Evolutionary conservation across 1,284 basidiomycete genomes (phyloP).

Genomic region (Cutaneotrichosporon cavernicola): DNA sequence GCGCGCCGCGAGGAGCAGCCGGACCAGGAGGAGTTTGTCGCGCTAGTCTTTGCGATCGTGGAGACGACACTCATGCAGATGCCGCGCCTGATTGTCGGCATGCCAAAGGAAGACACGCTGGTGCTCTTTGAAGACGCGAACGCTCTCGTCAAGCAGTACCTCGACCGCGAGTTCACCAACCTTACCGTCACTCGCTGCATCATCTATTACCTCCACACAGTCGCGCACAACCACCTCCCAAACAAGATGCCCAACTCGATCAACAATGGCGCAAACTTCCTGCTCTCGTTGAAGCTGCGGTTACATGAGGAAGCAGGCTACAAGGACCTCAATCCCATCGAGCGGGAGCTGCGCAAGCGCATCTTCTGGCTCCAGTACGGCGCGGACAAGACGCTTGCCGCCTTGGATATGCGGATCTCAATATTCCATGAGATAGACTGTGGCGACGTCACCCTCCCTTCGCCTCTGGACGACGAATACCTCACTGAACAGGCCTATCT

Average conservation of each 20-base stretch:
- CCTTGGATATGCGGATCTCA: constrained; percentile 69
- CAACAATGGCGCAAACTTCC: constrained; percentile 20
- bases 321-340: constrained; percentile 60
- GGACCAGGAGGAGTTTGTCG: constrained; percentile 66
- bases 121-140: constrained; percentile 31
- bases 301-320: constrained; percentile 68
- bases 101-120: constrained; percentile 40
- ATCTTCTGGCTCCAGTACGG: constrained; percentile 83
- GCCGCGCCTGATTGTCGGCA: constrained; percentile 38
- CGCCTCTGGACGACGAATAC: constrained; percentile 49
- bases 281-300: constrained; percentile 57
- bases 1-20: constrained; percentile 75
- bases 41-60: constrained; percentile 78
- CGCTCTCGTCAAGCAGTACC: constrained; percentile 19
- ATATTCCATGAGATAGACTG: constrained; percentile 81
- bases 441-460: constrained; percentile 38
- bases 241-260: constrained; percentile 9
- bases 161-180: constrained; percentile 23
- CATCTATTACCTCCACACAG: constrained; percentile 30
- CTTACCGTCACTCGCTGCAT: constrained; percentile 27
- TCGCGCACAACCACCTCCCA: constrained; percentile 17
- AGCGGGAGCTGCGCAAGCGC: constrained; percentile 74
- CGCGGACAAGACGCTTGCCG: constrained; percentile 84
- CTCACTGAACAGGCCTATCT: constrained; percentile 76
- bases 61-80: constrained; percentile 69